These are phyloP conservation scores for Ceriops decandra DNA, from an alignment of 345 rosid species.

Conservation along the genomic window DNA sequence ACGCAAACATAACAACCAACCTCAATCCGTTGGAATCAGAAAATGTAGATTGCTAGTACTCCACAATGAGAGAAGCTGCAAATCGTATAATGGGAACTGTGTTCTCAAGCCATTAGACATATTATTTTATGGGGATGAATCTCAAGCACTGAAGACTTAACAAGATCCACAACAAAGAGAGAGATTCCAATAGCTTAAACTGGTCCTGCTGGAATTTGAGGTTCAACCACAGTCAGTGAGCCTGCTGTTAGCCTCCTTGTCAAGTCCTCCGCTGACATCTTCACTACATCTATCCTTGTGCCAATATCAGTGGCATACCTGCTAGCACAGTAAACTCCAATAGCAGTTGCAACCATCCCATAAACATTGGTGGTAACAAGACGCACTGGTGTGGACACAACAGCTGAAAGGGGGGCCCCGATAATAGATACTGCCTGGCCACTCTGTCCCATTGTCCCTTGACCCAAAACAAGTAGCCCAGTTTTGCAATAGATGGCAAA, in stretches of 20 bases:
- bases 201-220: constrained; percentile 26
- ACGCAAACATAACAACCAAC: too few species aligned
- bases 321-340: constrained; percentile 71
- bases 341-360: constrained; percentile 81
- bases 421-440: constrained; percentile 76
- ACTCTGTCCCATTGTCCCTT: constrained; percentile 68
- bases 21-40: too few species aligned
- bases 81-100: too few species aligned
- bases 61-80: too few species aligned
- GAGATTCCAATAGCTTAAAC: neutral
- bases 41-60: too few species aligned
- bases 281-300: constrained; percentile 67
- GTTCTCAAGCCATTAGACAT: too few species aligned
- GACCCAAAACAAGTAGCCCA: constrained; percentile 57
- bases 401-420: constrained; percentile 81
- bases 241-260: constrained; percentile 58
- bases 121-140: too few species aligned
- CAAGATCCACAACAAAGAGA: neutral
- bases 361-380: constrained; percentile 71
- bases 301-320: constrained; percentile 89
- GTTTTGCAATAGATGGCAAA: constrained; percentile 84
- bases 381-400: constrained; percentile 61
- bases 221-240: constrained; percentile 52
- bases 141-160: neutral
- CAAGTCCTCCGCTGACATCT: constrained; percentile 71